Percentiles rank a stretch among this genome's conserved stretches.
Evolutionary conservation across 305 asterid genomes (phyloP).

Genomic region (Coffea humblotiana): DNA sequence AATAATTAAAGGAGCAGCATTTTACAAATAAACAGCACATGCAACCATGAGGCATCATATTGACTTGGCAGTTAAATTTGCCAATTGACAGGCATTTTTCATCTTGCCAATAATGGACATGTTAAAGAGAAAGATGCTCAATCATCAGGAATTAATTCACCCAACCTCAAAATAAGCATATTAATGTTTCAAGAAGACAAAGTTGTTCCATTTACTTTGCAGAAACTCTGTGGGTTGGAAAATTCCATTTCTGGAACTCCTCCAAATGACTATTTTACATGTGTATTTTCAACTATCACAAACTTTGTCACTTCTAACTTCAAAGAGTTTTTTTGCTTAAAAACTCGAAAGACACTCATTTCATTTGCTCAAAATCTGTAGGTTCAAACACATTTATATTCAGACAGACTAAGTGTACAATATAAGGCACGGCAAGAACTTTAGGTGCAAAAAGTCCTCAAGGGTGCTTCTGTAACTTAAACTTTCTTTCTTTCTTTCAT

Average conservation of each 20-base stretch:
- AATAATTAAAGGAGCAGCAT: background rate
- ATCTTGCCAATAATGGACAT: background rate
- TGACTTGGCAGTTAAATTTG: background rate
- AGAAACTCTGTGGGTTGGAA: too few species aligned
- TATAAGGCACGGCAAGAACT: background rate
- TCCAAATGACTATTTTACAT: background rate
- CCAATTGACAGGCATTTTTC: background rate
- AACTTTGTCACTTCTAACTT: background rate
- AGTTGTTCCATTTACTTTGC: background rate
- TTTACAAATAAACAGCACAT: background rate
- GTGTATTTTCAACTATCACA: background rate
- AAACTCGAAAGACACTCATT: background rate
- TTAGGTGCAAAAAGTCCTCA: background rate
- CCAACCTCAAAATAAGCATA: background rate
- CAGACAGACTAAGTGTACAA: too few species aligned
- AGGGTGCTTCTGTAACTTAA: background rate
- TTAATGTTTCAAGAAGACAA: background rate
- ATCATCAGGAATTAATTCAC: background rate
- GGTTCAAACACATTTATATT: too few species aligned
- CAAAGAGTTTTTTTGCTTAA: background rate
- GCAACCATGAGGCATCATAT: background rate
- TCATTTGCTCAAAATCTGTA: background rate
- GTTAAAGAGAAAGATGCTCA: background rate
- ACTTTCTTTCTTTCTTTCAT: background rate
- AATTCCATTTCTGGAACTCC: background rate